phyloP scores from a whole-genome alignment of 805 yeast species.

The Limtongozyma cylindracea region DNA sequence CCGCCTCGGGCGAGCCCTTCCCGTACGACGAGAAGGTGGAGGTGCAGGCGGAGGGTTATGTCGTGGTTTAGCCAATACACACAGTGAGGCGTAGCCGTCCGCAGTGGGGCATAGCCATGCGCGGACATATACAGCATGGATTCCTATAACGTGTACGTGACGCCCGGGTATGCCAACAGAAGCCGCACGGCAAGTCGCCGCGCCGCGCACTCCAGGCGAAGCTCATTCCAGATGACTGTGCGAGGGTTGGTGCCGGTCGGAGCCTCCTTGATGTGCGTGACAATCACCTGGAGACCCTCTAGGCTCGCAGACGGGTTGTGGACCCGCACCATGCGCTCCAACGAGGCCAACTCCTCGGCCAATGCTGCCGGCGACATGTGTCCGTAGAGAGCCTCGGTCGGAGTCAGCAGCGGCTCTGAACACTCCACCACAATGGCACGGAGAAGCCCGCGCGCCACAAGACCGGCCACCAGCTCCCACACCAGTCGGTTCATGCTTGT shows the following conservation, averaged over 20 bases:
- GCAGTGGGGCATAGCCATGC: no score
- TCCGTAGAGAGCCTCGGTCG: constrained; percentile 29
- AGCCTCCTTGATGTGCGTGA: constrained; percentile 15
- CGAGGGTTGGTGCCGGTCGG: constrained; percentile 24
- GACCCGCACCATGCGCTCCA: constrained; percentile 3
- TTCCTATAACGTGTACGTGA: no score
- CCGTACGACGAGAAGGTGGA: constrained; percentile 45
- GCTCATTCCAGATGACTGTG: constrained; percentile 18
- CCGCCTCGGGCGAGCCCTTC: constrained; percentile 25
- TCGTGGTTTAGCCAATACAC: constrained; percentile 12
- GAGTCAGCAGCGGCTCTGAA: no score
- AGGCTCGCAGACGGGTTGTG: no score
- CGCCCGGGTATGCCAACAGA: constrained; percentile 25
- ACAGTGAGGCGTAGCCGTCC: no score
- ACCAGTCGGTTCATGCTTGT: constrained; percentile 12
- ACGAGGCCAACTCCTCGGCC: constrained; percentile 22
- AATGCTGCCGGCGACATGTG: constrained; percentile 52
- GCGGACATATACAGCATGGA: no score
- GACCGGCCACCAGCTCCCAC: constrained; percentile 31
- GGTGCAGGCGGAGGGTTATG: constrained; percentile 31
- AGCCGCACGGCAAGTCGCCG: constrained; percentile 17
- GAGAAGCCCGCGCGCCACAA: constrained; percentile 14
- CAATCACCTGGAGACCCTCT: constrained; percentile 16
- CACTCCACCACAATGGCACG: constrained; percentile 54
- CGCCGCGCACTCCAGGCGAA: constrained; percentile 12